Base-by-base conservation (phyloP, 1,139 yeast species). In the Taphrina communis region DNA sequence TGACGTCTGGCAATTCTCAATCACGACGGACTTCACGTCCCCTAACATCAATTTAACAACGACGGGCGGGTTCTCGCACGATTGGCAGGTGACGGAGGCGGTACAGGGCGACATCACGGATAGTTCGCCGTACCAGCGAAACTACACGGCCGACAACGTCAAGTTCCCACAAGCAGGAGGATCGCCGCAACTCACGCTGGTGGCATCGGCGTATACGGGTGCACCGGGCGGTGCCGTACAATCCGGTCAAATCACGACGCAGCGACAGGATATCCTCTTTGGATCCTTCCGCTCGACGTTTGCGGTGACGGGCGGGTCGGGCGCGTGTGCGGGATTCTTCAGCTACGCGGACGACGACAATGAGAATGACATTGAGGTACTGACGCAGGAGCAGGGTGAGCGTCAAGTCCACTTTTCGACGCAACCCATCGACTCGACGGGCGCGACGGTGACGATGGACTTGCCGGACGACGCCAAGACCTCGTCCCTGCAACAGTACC, bases 311-410 rank as follows among this genome's bases (percentile, higher is more conserved):
- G 65, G 57, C 19, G 50, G 50, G 21, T 39, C 65, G 17, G 65
- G 65, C 14, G 65, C 57, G 8, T 39, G 48, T 35, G 65, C 65
- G 9, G 65, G 65, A 11, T 60, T 60, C 65, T 60, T 60, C 48
- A 38, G 38, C 57, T 60, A 60, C 57, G 46, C 56, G 12, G 56
- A 50, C 65, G 65, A 60, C 57, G 38, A 25, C 38, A 50, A 60
- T 25, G 65, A 60, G 57, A 60, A 50, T 25, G 65, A 60, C 57
- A 39, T 60, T n/a, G 65, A 60, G 19, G 48, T 60, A 14, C 35
- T 60, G 36, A 60, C 65, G 35, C 19, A 19, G 19, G 65, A 60
- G 17, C 31, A 2, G 31, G 36, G 39, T 4, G 19, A 31, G n/a
- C 25, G 58, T 35, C 51, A 48, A 14, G 57, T 60, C 12, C 65